Percentiles rank a stretch among this genome's conserved stretches.
These are phyloP conservation scores for Sonneratia alba DNA, from an alignment of 345 rosid genomes.

Conservation along the genomic window DNA sequence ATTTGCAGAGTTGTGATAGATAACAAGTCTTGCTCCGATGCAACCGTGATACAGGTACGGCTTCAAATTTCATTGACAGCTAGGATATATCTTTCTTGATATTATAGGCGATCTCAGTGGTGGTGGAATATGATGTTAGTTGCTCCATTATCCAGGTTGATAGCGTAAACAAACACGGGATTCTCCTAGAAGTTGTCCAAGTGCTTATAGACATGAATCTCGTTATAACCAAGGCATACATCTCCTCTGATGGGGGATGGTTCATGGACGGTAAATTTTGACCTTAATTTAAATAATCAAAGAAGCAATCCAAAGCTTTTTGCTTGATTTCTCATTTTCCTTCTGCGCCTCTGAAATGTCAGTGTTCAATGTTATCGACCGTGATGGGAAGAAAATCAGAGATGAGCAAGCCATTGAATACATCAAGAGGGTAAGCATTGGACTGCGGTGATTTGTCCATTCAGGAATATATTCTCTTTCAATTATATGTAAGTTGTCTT, in stretches of 20 bases:
- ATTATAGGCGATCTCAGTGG: background rate
- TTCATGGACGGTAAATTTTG: conserved; percentile 69
- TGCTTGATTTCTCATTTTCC: conserved; percentile 6
- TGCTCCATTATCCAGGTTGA: conserved; percentile 43
- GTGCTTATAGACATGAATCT: conserved; percentile 83
- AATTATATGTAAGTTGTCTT: background rate
- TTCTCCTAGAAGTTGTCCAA: conserved; percentile 81
- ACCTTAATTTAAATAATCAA: conserved; percentile 7
- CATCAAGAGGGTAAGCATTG: conserved; percentile 51
- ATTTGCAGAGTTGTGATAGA: conserved; percentile 71
- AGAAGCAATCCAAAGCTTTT: background rate
- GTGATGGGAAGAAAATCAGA: conserved; percentile 58
- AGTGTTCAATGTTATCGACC: conserved; percentile 77
- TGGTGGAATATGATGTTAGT: background rate
- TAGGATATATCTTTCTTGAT: background rate
- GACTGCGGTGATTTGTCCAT: background rate
- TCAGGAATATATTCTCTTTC: background rate
- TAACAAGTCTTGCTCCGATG: conserved; percentile 53
- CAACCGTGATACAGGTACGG: conserved; percentile 64
- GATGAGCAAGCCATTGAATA: conserved; percentile 49
- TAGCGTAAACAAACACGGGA: conserved; percentile 73
- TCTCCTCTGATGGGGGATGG: conserved; percentile 92
- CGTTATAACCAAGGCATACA: conserved; percentile 72
- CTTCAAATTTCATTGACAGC: background rate
- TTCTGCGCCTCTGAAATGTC: conserved; percentile 15